Base-by-base conservation (phyloP, 805 yeast genomes). In the Candida koratica region DNA sequence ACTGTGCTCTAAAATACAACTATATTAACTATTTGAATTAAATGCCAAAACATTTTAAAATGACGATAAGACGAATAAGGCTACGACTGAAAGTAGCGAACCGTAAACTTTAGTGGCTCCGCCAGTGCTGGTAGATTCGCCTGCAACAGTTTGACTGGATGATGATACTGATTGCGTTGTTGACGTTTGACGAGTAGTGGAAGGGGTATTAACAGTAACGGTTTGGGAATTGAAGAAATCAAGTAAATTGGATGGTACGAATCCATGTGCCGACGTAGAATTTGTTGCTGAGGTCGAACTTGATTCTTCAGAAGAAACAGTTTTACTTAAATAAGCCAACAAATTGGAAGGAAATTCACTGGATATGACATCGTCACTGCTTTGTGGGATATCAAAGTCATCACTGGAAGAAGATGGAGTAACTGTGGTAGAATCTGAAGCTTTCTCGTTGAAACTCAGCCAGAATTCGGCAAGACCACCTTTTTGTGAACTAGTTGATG, bases 281-380 rank as follows among this genome's bases (percentile, higher is more conserved):
- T n/a, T n/a, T n/a, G n/a, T n/a, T n/a, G n/a, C n/a, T n/a, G n/a
- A n/a, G n/a, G n/a, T n/a, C n/a, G n/a, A n/a, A n/a, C n/a, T n/a
- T n/a, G n/a, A n/a, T n/a, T n/a, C n/a, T n/a, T n/a, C n/a, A n/a
- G n/a, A n/a, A n/a, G n/a, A n/a, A n/a, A n/a, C n/a, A n/a, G 23
- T 22, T 34, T 11, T 20, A 14, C 32, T 34, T 9, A 28, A 15
- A 18, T 34, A 42, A 8, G 38, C 38, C 9, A 36, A 27, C 13
- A 38, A 28, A 4, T 34, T 38, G 29, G 45, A 42, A 11, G 45
- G 42, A 15, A 25, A 28, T 24, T 28, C 33, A 12, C 32, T 25
- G 15, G 28, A 14, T 28, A 15, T 4, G n/a, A n/a, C n/a, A n/a
- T n/a, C n/a, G n/a, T n/a, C n/a, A n/a, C n/a, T n/a, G n/a, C n/a